These are phyloP conservation scores for Penicillium sclerotiorum DNA, from an alignment of 2,329 filamentous ascomycete species.

Conservation along the genomic window DNA sequence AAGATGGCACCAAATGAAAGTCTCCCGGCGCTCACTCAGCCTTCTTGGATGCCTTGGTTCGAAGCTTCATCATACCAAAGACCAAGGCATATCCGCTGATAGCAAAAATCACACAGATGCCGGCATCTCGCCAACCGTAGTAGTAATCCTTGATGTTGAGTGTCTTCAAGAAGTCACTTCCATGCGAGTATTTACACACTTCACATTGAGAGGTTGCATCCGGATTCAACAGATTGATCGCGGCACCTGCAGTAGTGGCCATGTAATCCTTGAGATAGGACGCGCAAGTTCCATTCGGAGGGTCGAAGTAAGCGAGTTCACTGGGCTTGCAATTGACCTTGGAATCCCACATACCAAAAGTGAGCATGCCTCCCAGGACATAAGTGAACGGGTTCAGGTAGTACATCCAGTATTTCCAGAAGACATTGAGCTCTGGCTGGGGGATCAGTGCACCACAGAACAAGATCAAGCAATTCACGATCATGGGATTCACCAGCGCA, in stretches of 20 bases:
- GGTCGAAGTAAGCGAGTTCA: conserved; percentile 10
- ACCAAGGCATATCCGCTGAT: conserved; percentile 54
- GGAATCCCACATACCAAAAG: conserved; percentile 7
- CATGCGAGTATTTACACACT: conserved; percentile 62
- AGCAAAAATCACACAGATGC: conserved; percentile 57
- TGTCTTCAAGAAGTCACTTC: conserved; percentile 59
- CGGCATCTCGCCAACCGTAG: conserved; percentile 67
- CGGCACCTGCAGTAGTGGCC: conserved; percentile 41
- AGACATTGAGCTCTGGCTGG: conserved; percentile 7
- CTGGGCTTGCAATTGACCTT: conserved; percentile 1
- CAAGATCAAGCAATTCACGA: conserved; percentile 8
- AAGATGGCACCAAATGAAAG: no score
- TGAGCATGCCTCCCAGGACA: conserved; percentile 9
- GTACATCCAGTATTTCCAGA: conserved; percentile 14
- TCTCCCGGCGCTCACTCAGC: no score
- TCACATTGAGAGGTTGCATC: conserved; percentile 55
- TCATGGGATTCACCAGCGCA: conserved; percentile 3
- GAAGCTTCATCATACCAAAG: conserved; percentile 31
- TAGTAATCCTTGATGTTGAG: conserved; percentile 61
- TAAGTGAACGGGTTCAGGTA: conserved; percentile 13
- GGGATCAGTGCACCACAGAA: conserved; percentile 12
- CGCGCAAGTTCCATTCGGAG: conserved; percentile 46
- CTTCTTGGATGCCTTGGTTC: conserved; percentile 28
- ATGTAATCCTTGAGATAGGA: conserved; percentile 59
- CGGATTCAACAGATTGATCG: conserved; percentile 59